Evolutionary conservation across 495 filamentous ascomycete genomes (phyloP), one percentile per base, ranked within the genome.

Genomic region (Neurospora terricola): DNA sequence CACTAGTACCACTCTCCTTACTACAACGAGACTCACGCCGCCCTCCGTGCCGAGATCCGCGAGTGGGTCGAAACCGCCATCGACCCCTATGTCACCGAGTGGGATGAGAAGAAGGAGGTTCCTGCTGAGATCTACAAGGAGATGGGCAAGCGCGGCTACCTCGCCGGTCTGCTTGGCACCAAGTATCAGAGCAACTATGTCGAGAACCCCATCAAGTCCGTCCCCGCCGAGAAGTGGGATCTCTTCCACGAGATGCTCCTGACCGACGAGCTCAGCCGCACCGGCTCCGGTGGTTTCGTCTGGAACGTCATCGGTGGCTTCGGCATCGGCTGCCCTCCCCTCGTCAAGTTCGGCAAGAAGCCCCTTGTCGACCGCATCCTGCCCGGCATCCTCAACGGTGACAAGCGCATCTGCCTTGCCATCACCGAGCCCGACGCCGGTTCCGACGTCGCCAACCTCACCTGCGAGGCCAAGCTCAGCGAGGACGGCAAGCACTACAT

Each of bases 401-500:
- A 98, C 79, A 98, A 98, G 90, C 88, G 96, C 72, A 98, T 99
- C 76, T 99, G 96, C 77, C 78, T 87, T 48, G 83, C 83, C 73
- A 84, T 88, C 76, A 88, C 87, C 4, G 87, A 89, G 77, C 84
- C 87, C 69, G 87, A 88, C 74, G 87, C 86, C 14, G 87, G 84
- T 37, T 83, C 80, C 79, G 96, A 99, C 81, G 96, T 99, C 18
- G 96, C 96, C 71, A 98, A 96, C 83, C 82, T 99, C 45, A 94
- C 90, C 34, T 98, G 95, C 80, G 94, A 97, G 86, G 96, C 96
- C 37, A 97, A 96, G 85, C 91, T 97, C 59, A 90, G 87, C 70
- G 89, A 93, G 76, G 95, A 98, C 79, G 96, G 96, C 79, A 99
- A 98, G 87, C 93, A 98, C 82, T 99, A 96, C 82, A 98, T 99